Conservation (phyloP, 129 eudicot species). For the Silybum marianum region DNA sequence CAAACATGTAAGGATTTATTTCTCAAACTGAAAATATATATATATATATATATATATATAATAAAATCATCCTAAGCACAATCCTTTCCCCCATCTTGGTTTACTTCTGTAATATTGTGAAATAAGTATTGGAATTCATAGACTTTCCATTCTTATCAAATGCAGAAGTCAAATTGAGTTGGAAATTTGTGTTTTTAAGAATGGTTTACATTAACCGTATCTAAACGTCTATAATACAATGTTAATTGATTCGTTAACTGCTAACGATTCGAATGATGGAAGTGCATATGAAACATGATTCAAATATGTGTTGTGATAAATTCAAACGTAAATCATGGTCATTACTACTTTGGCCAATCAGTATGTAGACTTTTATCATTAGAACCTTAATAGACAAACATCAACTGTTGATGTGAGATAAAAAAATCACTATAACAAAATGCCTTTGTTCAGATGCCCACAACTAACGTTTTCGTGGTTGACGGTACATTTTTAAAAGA, state of each 20-base stretch:
- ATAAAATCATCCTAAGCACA: not conserved
- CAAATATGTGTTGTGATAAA: not conserved
- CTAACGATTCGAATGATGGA: not conserved
- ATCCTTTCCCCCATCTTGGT: not conserved
- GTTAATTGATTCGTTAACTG: not conserved
- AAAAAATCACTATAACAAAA: too few relatives aligned
- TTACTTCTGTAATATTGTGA: conserved; percentile 9
- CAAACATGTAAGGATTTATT: conserved; percentile 22
- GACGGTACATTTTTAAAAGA: not conserved
- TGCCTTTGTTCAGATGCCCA: too few relatives aligned
- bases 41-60: not conserved
- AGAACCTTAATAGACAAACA: too few relatives aligned
- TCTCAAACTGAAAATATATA: not conserved
- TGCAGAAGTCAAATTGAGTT: conserved; percentile 1
- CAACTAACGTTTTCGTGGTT: too few relatives aligned
- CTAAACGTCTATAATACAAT: not conserved
- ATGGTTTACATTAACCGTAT: not conserved
- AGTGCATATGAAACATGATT: not conserved
- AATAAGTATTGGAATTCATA: not conserved
- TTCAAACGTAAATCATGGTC: not conserved
- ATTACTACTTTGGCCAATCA: not conserved
- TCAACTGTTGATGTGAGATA: too few relatives aligned
- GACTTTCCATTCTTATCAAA: conserved; percentile 7
- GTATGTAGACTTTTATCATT: not conserved
- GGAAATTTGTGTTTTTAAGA: not conserved